phyloP scores from a whole-genome alignment of 148 eudicot species.

The Spergularia marina region DNA sequence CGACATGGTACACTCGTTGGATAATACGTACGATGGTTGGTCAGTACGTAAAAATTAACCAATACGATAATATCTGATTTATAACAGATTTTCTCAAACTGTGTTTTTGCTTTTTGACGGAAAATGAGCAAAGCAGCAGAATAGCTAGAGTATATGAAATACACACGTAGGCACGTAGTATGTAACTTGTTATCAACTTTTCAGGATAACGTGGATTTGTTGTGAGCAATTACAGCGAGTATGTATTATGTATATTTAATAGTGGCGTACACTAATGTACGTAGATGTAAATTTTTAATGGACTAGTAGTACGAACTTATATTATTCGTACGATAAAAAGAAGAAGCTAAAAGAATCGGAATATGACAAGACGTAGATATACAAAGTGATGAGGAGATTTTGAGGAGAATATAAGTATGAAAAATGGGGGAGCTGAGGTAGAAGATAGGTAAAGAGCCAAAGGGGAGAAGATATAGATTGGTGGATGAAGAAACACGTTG shows the following conservation, averaged over 20 bases:
- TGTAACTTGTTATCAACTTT: no score
- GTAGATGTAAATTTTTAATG: neutral
- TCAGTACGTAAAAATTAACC: neutral
- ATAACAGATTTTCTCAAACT: neutral
- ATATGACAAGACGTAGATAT: neutral
- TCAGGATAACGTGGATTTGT: conserved; percentile 6
- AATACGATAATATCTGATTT: neutral
- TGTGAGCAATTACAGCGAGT: neutral
- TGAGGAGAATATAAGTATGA: neutral
- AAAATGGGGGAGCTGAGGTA: neutral
- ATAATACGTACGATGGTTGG: neutral
- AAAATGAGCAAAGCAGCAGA: neutral
- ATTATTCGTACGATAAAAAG: no score
- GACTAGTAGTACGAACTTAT: no score
- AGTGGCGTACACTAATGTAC: neutral
- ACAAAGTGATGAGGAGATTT: neutral
- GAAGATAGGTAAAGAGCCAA: neutral
- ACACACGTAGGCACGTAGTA: conserved; percentile 10
- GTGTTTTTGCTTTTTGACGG: no score
- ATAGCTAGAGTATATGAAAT: neutral
- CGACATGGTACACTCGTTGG: conserved; percentile 11
- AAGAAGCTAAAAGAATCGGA: neutral
- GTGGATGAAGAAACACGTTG: conserved; percentile 35
- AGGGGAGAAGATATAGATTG: conserved; percentile 18
- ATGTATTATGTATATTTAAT: no score